Evolutionary conservation across 805 yeast genomes (phyloP), one percentile per base, ranked within the genome.

Genomic region (Spencermartinsiella europaea): DNA sequence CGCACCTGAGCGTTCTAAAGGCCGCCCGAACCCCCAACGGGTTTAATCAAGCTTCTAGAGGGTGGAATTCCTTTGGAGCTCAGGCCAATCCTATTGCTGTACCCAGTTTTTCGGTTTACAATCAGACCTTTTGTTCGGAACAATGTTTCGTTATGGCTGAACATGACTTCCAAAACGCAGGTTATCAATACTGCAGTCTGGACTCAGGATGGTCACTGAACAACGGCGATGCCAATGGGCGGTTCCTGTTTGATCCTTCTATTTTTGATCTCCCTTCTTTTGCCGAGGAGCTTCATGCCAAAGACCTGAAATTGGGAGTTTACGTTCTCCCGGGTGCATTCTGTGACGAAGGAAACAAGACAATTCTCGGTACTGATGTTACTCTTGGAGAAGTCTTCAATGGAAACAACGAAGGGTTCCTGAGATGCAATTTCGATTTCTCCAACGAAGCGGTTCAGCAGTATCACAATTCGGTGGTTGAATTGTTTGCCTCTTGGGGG

Each of bases 161-260:
- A 3, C 39, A 42, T 2, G 46, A 27, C 10, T 46, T 46, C 36
- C 39, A 31, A 10, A 28, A 34, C 3, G 46, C 45, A 3, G 46
- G 46, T 8, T 46, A 31, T 27, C 2, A 36, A 21, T 27, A 45
- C 22, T 46, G 50, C 38, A 44, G 47, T 19, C 36, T 46, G 27
- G 50, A 46, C 38, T 36, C 46, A 5, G 50, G 50, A 5, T 46
- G 50, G 50, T 38, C 46, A 2, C 21, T 34, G 7, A 45, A 45
- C 36, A 35, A 42, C 19, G 46, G 48, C 12, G 46, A 46, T 34
- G 44, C 42, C n/a, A 21, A 27, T 21, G 50, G 50, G 1, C 42
- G 45, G 3, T 17, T 42, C 12, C 38, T 36, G 3, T 46, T 20
- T 17, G 45, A 46, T 33, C 42, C 46, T 17, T 36, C 50, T 3